These are phyloP conservation scores for Jatropha curcas DNA, from an alignment of 345 rosid genomes.

Conservation along the genomic window DNA sequence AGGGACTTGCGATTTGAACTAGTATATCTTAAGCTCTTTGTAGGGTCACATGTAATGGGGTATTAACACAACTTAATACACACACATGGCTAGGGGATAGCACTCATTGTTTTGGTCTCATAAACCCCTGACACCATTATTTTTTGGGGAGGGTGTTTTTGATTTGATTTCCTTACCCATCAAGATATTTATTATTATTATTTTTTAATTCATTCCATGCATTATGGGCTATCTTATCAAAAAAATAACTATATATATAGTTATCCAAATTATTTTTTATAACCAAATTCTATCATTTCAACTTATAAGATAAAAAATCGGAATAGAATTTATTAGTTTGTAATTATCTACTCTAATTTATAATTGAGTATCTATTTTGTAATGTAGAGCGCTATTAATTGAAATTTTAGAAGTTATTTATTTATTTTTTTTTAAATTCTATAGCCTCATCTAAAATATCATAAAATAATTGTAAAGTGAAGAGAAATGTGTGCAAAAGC, in stretches of 20 bases:
- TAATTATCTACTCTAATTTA: too few species aligned
- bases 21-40: conserved; percentile 9
- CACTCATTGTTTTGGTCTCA: conserved; percentile 40
- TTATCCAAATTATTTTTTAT: too few species aligned
- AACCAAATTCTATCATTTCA: too few species aligned
- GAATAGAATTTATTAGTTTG: too few species aligned
- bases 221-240: conserved; percentile 8
- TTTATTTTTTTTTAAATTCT: too few species aligned
- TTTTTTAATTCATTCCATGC: neutral
- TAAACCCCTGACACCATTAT: conserved; percentile 53
- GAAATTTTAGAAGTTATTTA: too few species aligned
- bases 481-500: neutral
- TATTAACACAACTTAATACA: conserved; percentile 32
- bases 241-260: too few species aligned
- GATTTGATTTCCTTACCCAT: conserved; percentile 33
- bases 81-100: conserved; percentile 37
- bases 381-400: too few species aligned
- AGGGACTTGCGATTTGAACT: conserved; percentile 47
- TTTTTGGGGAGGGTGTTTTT: conserved; percentile 26
- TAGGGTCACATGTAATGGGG: conserved; percentile 31
- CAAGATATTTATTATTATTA: neutral
- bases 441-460: too few species aligned
- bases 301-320: too few species aligned
- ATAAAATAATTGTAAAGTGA: too few species aligned
- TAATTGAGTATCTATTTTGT: too few species aligned